Conservation (phyloP, 805 yeast genomes). For the Suhomyces faveliae region DNA sequence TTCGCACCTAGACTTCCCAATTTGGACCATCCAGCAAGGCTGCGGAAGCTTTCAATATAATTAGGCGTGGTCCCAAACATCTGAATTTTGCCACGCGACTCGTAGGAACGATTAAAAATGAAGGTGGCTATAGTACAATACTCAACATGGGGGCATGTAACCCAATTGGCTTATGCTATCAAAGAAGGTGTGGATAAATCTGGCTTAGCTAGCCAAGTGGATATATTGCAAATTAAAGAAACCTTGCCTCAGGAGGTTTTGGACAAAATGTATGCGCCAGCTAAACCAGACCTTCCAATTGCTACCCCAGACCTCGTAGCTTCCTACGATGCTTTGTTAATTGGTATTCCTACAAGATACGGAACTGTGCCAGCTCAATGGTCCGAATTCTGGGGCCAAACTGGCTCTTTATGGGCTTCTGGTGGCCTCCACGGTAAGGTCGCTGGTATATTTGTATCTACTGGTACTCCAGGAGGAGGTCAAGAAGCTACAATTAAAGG, state of each 20-base stretch:
- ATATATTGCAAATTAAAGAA: constrained; percentile 77
- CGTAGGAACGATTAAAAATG: constrained; percentile 15
- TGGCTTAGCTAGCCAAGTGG: constrained; percentile 58
- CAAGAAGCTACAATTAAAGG: constrained; percentile 69
- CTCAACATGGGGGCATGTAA: constrained; percentile 79
- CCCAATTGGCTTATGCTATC: constrained; percentile 64
- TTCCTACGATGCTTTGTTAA: constrained; percentile 68
- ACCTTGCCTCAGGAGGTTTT: constrained; percentile 67
- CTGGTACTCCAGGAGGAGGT: constrained; percentile 77
- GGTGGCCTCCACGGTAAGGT: constrained; percentile 72
- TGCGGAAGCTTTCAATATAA: too few relatives aligned
- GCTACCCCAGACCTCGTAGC: constrained; percentile 56
- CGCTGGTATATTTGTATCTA: constrained; percentile 68
- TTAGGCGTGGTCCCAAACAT: background rate
- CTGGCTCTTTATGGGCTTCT: constrained; percentile 73
- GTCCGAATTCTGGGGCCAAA: constrained; percentile 70
- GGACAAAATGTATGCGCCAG: constrained; percentile 62
- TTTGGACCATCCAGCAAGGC: too few relatives aligned
- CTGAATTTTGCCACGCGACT: background rate
- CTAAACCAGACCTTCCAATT: constrained; percentile 57
- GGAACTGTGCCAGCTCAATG: constrained; percentile 78
- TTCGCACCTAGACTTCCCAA: background rate
- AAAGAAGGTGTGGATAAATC: constrained; percentile 67
- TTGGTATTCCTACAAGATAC: constrained; percentile 79
- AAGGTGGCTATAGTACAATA: constrained; percentile 76